A percentile compares a stretch with the other conserved stretches of the same genome.
Conservation (phyloP, 192 early-diverging fungal genomes). For the Spizellomyces sp. region DNA sequence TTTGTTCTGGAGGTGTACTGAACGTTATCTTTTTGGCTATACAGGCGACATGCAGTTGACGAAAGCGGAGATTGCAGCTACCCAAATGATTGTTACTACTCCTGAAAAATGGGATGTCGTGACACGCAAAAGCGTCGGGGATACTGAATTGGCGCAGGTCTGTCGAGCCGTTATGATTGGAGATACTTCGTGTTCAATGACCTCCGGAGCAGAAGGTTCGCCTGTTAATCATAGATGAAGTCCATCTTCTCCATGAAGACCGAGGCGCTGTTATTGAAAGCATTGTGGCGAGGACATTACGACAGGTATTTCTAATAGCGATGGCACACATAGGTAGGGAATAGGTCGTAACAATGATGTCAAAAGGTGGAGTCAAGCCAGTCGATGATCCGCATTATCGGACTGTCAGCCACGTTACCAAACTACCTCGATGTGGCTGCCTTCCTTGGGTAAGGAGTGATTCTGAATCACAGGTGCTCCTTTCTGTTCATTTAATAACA, state of each 20-base stretch:
- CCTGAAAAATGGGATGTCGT: constrained; percentile 99
- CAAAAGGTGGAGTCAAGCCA: constrained; percentile 77
- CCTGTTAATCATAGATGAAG: constrained; percentile 96
- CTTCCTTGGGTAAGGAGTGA: constrained; percentile 62
- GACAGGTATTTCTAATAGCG: constrained; percentile 48
- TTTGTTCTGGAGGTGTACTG: neutral
- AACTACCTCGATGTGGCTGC: constrained; percentile 95
- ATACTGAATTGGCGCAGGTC: constrained; percentile 76
- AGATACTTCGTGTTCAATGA: neutral
- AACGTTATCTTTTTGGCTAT: neutral
- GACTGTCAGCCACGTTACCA: constrained; percentile 95
- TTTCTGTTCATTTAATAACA: constrained; percentile 20
- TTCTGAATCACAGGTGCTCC: constrained; percentile 28
- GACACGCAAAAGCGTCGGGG: constrained; percentile 93
- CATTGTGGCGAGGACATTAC: constrained; percentile 90
- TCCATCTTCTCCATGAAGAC: constrained; percentile 95
- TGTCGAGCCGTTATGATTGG: constrained; percentile 33
- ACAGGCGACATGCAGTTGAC: constrained; percentile 96
- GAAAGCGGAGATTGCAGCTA: constrained; percentile 87
- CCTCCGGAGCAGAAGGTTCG: constrained; percentile 71
- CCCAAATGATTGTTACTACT: constrained; percentile 98
- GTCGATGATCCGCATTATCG: constrained; percentile 93
- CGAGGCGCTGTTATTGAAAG: constrained; percentile 96
- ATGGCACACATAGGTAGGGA: no score
- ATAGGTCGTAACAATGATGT: no score